Conservation (phyloP, 495 filamentous ascomycete genomes). For the Evernia prunastri region DNA sequence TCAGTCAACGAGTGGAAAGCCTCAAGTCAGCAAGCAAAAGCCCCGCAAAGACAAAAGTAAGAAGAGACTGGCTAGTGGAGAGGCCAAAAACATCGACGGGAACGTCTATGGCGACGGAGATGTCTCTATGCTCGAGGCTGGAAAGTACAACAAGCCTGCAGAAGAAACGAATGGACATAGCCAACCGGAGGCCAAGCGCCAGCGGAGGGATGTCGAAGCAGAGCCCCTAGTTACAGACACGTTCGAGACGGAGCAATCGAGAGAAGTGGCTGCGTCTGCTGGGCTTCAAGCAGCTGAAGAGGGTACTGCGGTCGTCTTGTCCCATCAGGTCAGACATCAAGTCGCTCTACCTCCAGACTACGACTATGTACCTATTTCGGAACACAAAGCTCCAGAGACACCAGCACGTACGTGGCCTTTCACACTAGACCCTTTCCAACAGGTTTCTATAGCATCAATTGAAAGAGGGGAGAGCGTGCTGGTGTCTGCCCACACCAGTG, state of each 20-base stretch:
- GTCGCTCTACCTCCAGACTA: constrained; percentile 90
- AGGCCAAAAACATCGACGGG: constrained; percentile 51
- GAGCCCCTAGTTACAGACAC: constrained; percentile 86
- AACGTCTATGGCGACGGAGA: constrained; percentile 35
- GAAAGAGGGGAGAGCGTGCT: constrained; percentile 92
- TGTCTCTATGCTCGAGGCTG: constrained; percentile 35
- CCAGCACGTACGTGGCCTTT: constrained; percentile 82
- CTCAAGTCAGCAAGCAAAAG: constrained; percentile 33
- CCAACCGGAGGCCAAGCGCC: constrained; percentile 63
- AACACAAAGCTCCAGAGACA: constrained; percentile 78
- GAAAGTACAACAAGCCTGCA: constrained; percentile 21
- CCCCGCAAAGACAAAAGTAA: constrained; percentile 58
- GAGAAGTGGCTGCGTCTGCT: constrained; percentile 74
- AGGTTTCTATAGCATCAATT: constrained; percentile 85
- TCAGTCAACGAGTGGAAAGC: constrained; percentile 44
- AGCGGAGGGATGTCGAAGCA: constrained; percentile 61
- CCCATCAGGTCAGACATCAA: constrained; percentile 97
- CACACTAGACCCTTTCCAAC: constrained; percentile 93
- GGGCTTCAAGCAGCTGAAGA: constrained; percentile 71
- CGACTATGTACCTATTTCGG: constrained; percentile 82
- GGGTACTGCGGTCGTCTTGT: constrained; percentile 64
- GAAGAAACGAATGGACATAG: constrained; percentile 27
- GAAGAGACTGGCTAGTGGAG: constrained; percentile 78
- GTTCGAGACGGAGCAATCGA: constrained; percentile 91
- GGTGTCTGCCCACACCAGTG: constrained; percentile 94